These are phyloP conservation scores for Populus pruinosa DNA, from an alignment of 345 rosid species.

Conservation along the genomic window DNA sequence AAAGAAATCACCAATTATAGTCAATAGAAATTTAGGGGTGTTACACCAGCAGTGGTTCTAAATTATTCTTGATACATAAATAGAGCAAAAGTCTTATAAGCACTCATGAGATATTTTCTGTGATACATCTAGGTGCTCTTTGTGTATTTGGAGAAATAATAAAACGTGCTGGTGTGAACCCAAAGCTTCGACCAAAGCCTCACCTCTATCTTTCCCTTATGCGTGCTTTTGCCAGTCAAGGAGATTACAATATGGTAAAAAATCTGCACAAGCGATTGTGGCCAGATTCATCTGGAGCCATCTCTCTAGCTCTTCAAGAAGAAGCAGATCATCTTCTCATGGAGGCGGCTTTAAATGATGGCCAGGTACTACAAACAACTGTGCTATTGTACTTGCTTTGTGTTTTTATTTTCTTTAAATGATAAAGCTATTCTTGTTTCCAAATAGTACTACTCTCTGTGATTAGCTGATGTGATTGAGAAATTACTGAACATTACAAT, in stretches of 20 bases:
- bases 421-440: background rate
- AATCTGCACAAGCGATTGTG: constrained; percentile 51
- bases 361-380: constrained; percentile 43
- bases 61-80: background rate
- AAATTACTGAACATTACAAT: background rate
- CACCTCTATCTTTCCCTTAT: constrained; percentile 74
- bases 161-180: constrained; percentile 50
- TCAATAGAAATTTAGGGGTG: too few relatives aligned
- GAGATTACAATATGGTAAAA: constrained; percentile 56
- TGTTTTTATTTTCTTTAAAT: background rate
- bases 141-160: constrained; percentile 74
- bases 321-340: constrained; percentile 76
- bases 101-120: constrained; percentile 6
- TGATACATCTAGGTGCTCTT: constrained; percentile 49
- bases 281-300: constrained; percentile 69
- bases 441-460: background rate
- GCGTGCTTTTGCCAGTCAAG: constrained; percentile 59
- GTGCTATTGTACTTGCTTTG: background rate
- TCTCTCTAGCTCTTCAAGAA: constrained; percentile 46
- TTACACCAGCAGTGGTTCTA: too few relatives aligned
- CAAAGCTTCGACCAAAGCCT: constrained; percentile 60
- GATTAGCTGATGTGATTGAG: background rate
- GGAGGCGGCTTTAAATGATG: constrained; percentile 76
- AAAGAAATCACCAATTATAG: too few relatives aligned
- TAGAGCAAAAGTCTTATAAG: background rate